Base-by-base conservation (phyloP, 441 rosid genomes). In the Erodium moschatum region DNA sequence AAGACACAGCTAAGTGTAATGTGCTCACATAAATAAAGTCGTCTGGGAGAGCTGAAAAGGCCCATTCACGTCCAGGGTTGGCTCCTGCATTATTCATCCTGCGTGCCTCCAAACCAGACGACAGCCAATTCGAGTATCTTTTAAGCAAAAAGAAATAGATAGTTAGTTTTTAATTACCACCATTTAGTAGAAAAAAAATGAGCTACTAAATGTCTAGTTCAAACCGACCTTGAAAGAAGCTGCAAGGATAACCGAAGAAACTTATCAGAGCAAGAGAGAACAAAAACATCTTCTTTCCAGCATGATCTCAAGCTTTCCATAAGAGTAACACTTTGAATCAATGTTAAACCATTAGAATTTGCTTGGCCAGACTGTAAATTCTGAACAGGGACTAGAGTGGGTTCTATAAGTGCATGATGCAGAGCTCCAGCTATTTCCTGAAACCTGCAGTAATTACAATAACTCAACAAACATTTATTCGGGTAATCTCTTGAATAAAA, bases 361-460 rank as follows among this genome's bases (percentile, higher is more conserved):
- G 15, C 81, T 67, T 79, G 77, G 75, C 76, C 87, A 74, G 84
- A 79, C 35, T 76, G 67, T 68, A 74, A 78, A 76, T 81, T 85
- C 74, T 86, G 86, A 72, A 83, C 78, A 56, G 87, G 86, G 70
- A 84, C 76, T 56, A 91, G 88, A 79, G 82, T 83, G 65, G 86
- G 27, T 44, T 82, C 76, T 66, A 71, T 60, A 74, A 94, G 96
- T 54, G 88, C 91, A 70, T 96, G 85, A 78, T 89, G 96, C 78
- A 94, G 75, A 78, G 82, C 83, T 72, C 97, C 97, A 8, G 99
- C 97, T 82, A 94, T 87, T 81, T 90, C 97, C 86, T 94, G 99
- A 81, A 94, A 90, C 85, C 99, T 94, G 85, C 74, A 69, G 70
- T 68, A 21, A 74, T 54, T 64, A 65, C 63, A 68, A 19, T n/a